These are phyloP conservation scores for Zarea fungicola DNA, from an alignment of 2,329 filamentous ascomycete species.

Conservation along the genomic window DNA sequence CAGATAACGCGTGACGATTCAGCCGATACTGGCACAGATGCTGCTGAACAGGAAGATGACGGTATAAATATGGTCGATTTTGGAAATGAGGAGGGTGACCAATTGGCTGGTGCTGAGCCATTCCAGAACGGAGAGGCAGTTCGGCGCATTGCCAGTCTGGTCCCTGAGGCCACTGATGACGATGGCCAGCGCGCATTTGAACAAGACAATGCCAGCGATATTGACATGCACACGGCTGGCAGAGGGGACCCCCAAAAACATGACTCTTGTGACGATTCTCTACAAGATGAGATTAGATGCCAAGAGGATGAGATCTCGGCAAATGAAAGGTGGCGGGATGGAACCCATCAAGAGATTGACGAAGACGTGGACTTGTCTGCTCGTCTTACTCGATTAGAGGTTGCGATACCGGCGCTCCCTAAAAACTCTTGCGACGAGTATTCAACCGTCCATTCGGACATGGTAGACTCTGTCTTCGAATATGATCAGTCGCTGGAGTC, in stretches of 20 bases:
- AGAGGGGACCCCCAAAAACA: too few species aligned
- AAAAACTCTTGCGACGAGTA: conserved; percentile 22
- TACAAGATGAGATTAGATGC: too few species aligned
- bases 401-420: conserved; percentile 8
- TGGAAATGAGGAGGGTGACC: background rate
- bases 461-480: conserved; percentile 32
- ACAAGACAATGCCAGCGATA: too few species aligned
- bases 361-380: background rate
- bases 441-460: conserved; percentile 27
- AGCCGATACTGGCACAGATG: background rate
- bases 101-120: background rate
- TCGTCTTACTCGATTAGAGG: conserved; percentile 4
- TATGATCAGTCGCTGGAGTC: conserved; percentile 23
- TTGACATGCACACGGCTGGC: too few species aligned
- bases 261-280: too few species aligned
- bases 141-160: too few species aligned
- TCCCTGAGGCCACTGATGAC: too few species aligned
- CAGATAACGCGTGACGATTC: background rate
- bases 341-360: background rate
- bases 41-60: background rate
- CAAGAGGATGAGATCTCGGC: background rate
- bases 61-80: background rate
- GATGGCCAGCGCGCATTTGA: too few species aligned
- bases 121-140: too few species aligned
- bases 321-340: background rate